phyloP scores from a whole-genome alignment of 139 green algal genomes.

The Astrephomene gubernaculifera region DNA sequence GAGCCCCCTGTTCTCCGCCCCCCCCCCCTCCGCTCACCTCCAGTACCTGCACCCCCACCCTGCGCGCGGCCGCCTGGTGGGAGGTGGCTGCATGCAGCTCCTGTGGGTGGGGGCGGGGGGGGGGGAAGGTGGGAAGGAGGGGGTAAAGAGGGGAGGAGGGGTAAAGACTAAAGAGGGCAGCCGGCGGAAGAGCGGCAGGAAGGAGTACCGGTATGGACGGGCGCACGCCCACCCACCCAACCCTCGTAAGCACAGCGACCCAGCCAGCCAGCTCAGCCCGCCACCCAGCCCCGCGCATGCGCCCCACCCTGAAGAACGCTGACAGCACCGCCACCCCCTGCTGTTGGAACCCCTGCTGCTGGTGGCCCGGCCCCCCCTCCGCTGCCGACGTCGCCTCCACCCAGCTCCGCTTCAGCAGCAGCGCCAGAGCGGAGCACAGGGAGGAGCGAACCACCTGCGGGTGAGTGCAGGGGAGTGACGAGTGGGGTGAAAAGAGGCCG shows the following conservation, averaged over 20 bases:
- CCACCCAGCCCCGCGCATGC: not conserved
- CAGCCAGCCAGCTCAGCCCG: too few relatives aligned
- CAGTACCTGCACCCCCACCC: slow-evolving; percentile 60
- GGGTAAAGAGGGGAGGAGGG: too few relatives aligned
- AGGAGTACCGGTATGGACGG: too few relatives aligned
- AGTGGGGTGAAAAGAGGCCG: not conserved
- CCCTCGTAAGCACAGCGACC: too few relatives aligned
- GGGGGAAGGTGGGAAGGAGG: not conserved
- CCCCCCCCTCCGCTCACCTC: slow-evolving; percentile 31
- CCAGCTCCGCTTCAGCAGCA: slow-evolving; percentile 85
- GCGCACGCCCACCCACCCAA: too few relatives aligned
- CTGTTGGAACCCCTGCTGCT: too few relatives aligned
- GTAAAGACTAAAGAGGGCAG: too few relatives aligned
- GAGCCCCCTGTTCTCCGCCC: not conserved
- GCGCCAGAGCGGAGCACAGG: slow-evolving; percentile 61
- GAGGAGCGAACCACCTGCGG: slow-evolving; percentile 36
- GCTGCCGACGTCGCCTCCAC: slow-evolving; percentile 43
- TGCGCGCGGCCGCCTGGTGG: not conserved
- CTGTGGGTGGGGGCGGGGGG: slow-evolving; percentile 1
- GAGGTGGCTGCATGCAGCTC: slow-evolving; percentile 19
- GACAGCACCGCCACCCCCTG: not conserved
- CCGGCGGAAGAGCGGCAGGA: too few relatives aligned
- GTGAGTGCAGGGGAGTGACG: not conserved
- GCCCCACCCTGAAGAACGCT: not conserved
- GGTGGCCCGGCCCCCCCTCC: slow-evolving; percentile 11